Conservation (phyloP, 306 rosid genomes). For the Senna siamea region DNA sequence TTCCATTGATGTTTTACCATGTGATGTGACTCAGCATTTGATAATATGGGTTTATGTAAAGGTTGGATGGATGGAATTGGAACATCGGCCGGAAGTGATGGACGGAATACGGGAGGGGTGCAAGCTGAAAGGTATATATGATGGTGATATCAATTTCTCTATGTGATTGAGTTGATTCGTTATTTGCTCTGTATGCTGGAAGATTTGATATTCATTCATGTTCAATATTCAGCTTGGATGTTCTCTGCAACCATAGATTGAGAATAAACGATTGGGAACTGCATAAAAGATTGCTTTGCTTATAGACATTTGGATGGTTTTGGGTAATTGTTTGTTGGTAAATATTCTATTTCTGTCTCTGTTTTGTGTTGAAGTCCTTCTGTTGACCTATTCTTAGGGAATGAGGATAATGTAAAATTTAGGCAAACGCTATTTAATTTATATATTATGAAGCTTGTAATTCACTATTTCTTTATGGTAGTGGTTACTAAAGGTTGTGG, state of each 20-base stretch:
- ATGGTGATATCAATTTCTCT: slow-evolving; percentile 24
- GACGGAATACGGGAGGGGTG: slow-evolving; percentile 63
- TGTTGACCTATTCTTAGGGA: no score
- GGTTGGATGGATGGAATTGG: slow-evolving; percentile 80
- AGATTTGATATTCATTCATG: not conserved
- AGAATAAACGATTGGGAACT: not conserved
- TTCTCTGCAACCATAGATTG: not conserved
- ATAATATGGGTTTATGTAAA: slow-evolving; percentile 40
- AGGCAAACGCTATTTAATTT: no score
- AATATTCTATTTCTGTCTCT: not conserved
- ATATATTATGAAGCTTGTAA: no score
- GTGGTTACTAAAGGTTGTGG: no score
- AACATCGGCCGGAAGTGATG: slow-evolving; percentile 61
- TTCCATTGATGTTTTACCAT: slow-evolving; percentile 24
- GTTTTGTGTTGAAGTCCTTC: no score
- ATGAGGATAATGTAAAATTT: no score
- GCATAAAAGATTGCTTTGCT: not conserved
- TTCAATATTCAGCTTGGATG: not conserved
- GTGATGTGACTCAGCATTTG: slow-evolving; percentile 32
- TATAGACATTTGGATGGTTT: not conserved
- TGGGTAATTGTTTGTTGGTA: not conserved
- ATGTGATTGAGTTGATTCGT: slow-evolving; percentile 4
- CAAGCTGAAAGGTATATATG: slow-evolving; percentile 64
- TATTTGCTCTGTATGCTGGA: slow-evolving; percentile 5
- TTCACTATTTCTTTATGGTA: no score